Conservation (phyloP, 768 basidiomycete genomes). For the Russula lepida region DNA sequence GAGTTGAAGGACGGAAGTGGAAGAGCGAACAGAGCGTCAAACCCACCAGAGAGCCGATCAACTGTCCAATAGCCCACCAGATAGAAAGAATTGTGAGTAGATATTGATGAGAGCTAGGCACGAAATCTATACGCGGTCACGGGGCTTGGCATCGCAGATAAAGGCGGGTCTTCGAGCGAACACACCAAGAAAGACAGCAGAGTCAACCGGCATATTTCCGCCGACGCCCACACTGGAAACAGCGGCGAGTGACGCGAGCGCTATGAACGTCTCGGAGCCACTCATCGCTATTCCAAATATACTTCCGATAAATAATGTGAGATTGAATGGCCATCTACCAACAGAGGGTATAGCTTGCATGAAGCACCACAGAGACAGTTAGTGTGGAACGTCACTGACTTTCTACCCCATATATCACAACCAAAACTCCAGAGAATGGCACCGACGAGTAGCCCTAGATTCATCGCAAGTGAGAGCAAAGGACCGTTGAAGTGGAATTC, state of each 20-base stretch:
- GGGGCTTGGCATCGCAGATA: not conserved
- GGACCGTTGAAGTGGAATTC: slow-evolving; percentile 44
- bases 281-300: slow-evolving; percentile 46
- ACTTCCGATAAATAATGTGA: slow-evolving; percentile 46
- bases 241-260: slow-evolving; percentile 41
- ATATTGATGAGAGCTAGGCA: slow-evolving; percentile 49
- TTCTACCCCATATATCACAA: slow-evolving; percentile 45
- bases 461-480: slow-evolving; percentile 42
- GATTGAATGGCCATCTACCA: slow-evolving; percentile 42
- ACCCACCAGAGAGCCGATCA: slow-evolving; percentile 40
- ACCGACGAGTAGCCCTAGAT: slow-evolving; percentile 46
- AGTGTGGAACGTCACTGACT: slow-evolving; percentile 25
- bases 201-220: slow-evolving; percentile 51
- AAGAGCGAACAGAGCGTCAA: not conserved
- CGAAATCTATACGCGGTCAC: slow-evolving; percentile 32
- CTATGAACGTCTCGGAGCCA: slow-evolving; percentile 38
- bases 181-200: slow-evolving; percentile 43
- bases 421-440: slow-evolving; percentile 42
- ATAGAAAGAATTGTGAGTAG: slow-evolving; percentile 48
- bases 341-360: not conserved
- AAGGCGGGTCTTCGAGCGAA: not conserved
- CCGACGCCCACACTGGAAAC: slow-evolving; percentile 42
- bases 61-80: slow-evolving; percentile 53
- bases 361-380: not conserved
- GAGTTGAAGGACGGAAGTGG: not conserved